Evolutionary conservation across 2,329 filamentous ascomycete genomes (phyloP), one percentile per base, ranked within the genome.

Genomic region (Aspergillus novoparasiticus): DNA sequence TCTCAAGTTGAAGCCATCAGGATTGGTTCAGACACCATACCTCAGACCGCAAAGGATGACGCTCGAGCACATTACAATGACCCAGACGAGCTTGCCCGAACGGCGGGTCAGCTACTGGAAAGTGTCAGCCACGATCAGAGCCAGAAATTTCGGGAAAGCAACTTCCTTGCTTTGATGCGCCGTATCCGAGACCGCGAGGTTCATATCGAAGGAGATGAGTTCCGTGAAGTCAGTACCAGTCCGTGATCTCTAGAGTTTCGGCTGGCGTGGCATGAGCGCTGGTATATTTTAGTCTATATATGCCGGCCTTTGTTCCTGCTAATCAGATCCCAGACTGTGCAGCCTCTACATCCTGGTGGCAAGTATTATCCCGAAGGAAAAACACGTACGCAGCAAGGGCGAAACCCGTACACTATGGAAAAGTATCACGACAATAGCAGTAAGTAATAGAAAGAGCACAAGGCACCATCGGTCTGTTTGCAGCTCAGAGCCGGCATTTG

Each of bases 151-250:
- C 87, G 88, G 70, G 87, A 93, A 72, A 94, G 91, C 68, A 86
- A 86, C 63, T 96, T 96, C 72, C 79, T 94, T 0, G 83, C 85
- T 4, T 80, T 96, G 53, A 95, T 96, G 92, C 86, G 90, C 32
- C 85, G 87, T 63, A 86, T 95, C 60, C 85, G 90, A 58, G 88
- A 92, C 72, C 83, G 85, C 60, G 89, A 95, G 78, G 87, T 93
- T 16, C 85, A 85, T 56, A 87, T 95, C 43, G 84, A 91, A 67
- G 90, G 89, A 46, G 89, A 92, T 73, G 86, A 80, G 69, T 80
- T 80, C 69, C 77, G 76, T 72, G 76, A 80, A 79, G 79, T 80
- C 76, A 80, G 78, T 80, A 77, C 73, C 73, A 76, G 74, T 75
- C 75, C 76, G 73, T 80, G 73, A 78, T 68, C 66, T 72, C 73